These are phyloP conservation scores for Acanthochlamys bracteata DNA, from an alignment of 106 monocot species.

Conservation along the genomic window DNA sequence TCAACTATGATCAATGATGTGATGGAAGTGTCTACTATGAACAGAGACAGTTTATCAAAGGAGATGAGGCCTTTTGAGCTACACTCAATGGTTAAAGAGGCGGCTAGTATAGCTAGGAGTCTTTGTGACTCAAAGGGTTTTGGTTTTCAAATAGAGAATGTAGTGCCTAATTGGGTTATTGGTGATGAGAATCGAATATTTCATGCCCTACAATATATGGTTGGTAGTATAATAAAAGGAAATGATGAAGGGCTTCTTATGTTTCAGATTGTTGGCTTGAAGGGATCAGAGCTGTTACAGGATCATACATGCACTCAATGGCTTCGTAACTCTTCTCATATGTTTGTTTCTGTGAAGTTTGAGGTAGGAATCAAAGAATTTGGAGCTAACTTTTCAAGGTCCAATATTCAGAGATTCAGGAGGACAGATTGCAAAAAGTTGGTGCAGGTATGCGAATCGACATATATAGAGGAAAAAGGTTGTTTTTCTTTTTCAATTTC, in stretches of 20 bases:
- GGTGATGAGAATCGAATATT: constrained; percentile 45
- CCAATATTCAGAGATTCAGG: constrained; percentile 1
- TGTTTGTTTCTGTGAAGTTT: constrained; percentile 19
- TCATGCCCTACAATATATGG: constrained; percentile 36
- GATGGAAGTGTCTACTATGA: constrained; percentile 17
- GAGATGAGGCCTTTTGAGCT: constrained; percentile 22
- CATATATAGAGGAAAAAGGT: too few species aligned
- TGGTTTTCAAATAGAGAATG: constrained; percentile 24
- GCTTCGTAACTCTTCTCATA: constrained; percentile 10
- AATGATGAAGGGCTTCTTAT: constrained; percentile 15
- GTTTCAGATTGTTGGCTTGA: constrained; percentile 12
- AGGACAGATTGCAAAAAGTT: constrained; percentile 11
- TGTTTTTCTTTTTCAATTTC: too few species aligned
- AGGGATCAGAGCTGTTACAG: background rate
- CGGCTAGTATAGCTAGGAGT: constrained; percentile 23
- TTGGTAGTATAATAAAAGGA: constrained; percentile 17
- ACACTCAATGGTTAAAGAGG: constrained; percentile 21
- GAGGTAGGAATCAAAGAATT: constrained; percentile 20
- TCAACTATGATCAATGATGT: constrained; percentile 26
- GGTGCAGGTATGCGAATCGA: constrained; percentile 23
- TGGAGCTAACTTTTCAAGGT: background rate
- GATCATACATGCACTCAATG: constrained; percentile 19
- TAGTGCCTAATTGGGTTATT: constrained; percentile 23
- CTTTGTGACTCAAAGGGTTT: constrained; percentile 26
- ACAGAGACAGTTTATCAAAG: constrained; percentile 12